phyloP scores from a whole-genome alignment of 1,139 yeast species.

The Taphrina wiesneri region DNA sequence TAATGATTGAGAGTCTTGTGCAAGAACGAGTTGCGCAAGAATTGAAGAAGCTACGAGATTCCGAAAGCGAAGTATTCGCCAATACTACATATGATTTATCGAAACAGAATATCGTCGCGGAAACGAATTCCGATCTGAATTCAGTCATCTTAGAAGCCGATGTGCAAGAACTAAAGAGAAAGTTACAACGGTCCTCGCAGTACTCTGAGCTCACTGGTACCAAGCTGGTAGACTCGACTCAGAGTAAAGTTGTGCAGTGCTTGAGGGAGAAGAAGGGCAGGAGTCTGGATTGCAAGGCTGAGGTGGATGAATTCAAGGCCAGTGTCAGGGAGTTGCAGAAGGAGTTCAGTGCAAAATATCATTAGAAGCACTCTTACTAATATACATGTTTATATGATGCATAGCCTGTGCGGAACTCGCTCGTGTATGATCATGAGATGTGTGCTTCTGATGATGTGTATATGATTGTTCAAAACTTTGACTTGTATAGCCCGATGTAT shows the following conservation, averaged over 20 bases:
- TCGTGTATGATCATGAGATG: no score
- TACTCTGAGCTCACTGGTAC: constrained; percentile 41
- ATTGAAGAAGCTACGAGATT: constrained; percentile 61
- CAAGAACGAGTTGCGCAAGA: constrained; percentile 74
- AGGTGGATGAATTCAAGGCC: constrained; percentile 66
- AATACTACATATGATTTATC: constrained; percentile 50
- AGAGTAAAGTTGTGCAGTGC: constrained; percentile 58
- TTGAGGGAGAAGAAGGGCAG: constrained; percentile 66
- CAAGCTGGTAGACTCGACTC: constrained; percentile 54
- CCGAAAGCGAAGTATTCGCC: constrained; percentile 60
- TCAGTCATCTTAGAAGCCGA: constrained; percentile 29
- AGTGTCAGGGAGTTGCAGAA: constrained; percentile 27
- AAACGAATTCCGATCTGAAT: constrained; percentile 43
- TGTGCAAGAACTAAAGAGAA: constrained; percentile 22
- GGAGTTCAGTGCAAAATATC: constrained; percentile 23
- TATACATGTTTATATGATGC: constrained; percentile 6
- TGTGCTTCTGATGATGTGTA: no score
- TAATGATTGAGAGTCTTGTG: constrained; percentile 72
- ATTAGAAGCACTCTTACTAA: not conserved
- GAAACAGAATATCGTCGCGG: constrained; percentile 46
- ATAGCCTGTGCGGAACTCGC: not conserved
- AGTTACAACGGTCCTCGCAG: constrained; percentile 12
- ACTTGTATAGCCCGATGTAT: constrained; percentile 73
- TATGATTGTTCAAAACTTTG: constrained; percentile 47
- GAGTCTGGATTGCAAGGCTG: constrained; percentile 84